phyloP scores from a whole-genome alignment of 495 filamentous ascomycete genomes.

The Pyrenopolyporus hunteri region DNA sequence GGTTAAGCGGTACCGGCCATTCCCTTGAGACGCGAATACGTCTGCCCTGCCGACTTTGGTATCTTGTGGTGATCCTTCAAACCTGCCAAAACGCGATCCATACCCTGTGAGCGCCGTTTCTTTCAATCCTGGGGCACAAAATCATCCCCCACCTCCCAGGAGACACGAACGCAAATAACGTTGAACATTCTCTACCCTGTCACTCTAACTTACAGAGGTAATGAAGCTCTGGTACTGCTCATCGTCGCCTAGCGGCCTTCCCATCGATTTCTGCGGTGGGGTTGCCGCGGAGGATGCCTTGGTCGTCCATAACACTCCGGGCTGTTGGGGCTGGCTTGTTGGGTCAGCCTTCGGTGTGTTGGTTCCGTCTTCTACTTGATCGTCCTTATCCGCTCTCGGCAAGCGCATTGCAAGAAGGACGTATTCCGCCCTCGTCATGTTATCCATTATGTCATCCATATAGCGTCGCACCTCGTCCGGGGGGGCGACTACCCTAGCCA shows the following conservation, averaged over 20 bases:
- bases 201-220: slow-evolving; percentile 40
- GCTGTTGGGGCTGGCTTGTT: slow-evolving; percentile 27
- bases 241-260: slow-evolving; percentile 47
- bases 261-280: slow-evolving; percentile 39
- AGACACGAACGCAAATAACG: slow-evolving; percentile 3
- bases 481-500: slow-evolving; percentile 79
- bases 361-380: slow-evolving; percentile 40
- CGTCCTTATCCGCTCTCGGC: slow-evolving; percentile 55
- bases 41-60: slow-evolving; percentile 12
- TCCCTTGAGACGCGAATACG: neutral
- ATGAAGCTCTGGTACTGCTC: slow-evolving; percentile 59
- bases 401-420: slow-evolving; percentile 70
- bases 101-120: slow-evolving; percentile 2
- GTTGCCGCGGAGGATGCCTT: slow-evolving; percentile 43
- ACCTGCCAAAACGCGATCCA: slow-evolving; percentile 4
- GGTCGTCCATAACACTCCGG: slow-evolving; percentile 51
- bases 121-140: neutral
- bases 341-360: slow-evolving; percentile 36
- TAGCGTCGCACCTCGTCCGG: slow-evolving; percentile 78
- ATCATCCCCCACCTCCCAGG: neutral
- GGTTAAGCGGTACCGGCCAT: neutral
- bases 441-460: slow-evolving; percentile 84
- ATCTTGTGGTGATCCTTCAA: slow-evolving; percentile 24
- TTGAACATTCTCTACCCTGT: slow-evolving; percentile 3
- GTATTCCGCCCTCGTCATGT: slow-evolving; percentile 71